A percentile compares a stretch with the other conserved stretches of the same genome.
Conservation (phyloP, 1,284 basidiomycete genomes). For the Ustilago trichophora region DNA sequence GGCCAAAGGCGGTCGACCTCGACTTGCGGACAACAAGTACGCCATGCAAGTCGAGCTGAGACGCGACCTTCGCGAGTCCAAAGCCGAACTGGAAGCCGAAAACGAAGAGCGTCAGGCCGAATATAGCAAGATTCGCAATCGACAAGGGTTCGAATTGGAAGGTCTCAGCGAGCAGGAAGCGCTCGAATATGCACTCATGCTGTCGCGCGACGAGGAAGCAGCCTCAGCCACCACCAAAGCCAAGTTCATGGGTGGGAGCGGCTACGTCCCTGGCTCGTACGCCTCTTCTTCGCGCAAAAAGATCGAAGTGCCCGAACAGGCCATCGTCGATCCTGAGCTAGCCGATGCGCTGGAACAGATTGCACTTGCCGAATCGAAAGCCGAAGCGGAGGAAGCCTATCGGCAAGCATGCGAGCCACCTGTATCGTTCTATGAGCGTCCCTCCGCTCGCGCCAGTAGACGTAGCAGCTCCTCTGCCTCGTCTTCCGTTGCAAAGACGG, state of each 20-base stretch:
- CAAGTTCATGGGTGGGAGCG: slow-evolving; percentile 13
- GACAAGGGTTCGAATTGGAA: slow-evolving; percentile 70
- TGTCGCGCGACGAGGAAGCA: slow-evolving; percentile 80
- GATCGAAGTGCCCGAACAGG: slow-evolving; percentile 17
- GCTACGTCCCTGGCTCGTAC: slow-evolving; percentile 27
- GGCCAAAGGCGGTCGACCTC: slow-evolving; percentile 9
- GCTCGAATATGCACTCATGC: slow-evolving; percentile 83
- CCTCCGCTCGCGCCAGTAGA: not conserved
- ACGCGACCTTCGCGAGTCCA: slow-evolving; percentile 57
- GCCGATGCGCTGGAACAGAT: slow-evolving; percentile 55
- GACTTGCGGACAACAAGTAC: slow-evolving; percentile 51
- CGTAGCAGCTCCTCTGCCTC: too few species aligned
- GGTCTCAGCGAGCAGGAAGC: slow-evolving; percentile 81
- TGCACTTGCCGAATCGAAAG: slow-evolving; percentile 45
- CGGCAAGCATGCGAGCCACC: slow-evolving; percentile 4
- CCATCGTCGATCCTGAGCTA: slow-evolving; percentile 45
- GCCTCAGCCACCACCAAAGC: slow-evolving; percentile 25
- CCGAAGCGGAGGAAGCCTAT: slow-evolving; percentile 18
- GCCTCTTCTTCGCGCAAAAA: slow-evolving; percentile 16
- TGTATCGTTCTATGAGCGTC: slow-evolving; percentile 18
- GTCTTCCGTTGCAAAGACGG: not conserved
- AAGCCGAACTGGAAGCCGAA: slow-evolving; percentile 70
- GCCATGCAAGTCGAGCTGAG: slow-evolving; percentile 50
- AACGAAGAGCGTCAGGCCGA: slow-evolving; percentile 75
- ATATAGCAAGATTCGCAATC: slow-evolving; percentile 67